Percentiles rank a stretch among this genome's conserved stretches.
Conservation (phyloP, 225 moss, liverwort and hornwort species). For the Sphagnum contortum region DNA sequence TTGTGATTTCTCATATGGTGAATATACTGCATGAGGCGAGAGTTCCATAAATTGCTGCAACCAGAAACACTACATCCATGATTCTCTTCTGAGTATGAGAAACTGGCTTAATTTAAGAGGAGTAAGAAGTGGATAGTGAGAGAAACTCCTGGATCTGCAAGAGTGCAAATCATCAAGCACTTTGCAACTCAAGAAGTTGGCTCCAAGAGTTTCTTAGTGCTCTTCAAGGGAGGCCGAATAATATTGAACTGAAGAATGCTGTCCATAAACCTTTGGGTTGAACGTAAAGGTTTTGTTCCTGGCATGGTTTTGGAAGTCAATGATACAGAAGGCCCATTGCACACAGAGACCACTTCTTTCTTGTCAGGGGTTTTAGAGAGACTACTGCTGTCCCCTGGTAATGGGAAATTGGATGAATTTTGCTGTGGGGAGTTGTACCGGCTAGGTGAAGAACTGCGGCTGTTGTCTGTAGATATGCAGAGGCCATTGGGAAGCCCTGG, state of each 20-base stretch:
- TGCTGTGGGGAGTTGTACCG: slow-evolving; percentile 52
- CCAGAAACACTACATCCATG: too few species aligned
- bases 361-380: background rate
- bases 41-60: too few species aligned
- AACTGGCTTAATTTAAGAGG: too few species aligned
- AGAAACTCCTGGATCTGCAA: slow-evolving; percentile 11
- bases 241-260: slow-evolving; percentile 15
- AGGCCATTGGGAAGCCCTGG: slow-evolving; percentile 47
- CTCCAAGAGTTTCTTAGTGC: slow-evolving; percentile 7
- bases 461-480: slow-evolving; percentile 53
- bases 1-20: too few species aligned
- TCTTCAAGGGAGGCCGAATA: background rate
- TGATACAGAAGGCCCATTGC: slow-evolving; percentile 2
- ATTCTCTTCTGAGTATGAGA: too few species aligned
- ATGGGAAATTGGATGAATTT: slow-evolving; percentile 27
- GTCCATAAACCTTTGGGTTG: slow-evolving; percentile 23
- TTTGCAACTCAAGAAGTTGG: slow-evolving; percentile 30
- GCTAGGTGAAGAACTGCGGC: slow-evolving; percentile 55
- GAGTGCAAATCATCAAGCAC: background rate
- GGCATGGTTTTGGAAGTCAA: background rate
- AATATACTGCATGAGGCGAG: too few species aligned
- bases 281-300: slow-evolving; percentile 6
- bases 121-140: too few species aligned
- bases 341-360: background rate
- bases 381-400: slow-evolving; percentile 12